Evolutionary conservation across 2,329 filamentous ascomycete species (phyloP), one percentile per base, ranked within the genome.

Genomic region (Neobulgaria alba): DNA sequence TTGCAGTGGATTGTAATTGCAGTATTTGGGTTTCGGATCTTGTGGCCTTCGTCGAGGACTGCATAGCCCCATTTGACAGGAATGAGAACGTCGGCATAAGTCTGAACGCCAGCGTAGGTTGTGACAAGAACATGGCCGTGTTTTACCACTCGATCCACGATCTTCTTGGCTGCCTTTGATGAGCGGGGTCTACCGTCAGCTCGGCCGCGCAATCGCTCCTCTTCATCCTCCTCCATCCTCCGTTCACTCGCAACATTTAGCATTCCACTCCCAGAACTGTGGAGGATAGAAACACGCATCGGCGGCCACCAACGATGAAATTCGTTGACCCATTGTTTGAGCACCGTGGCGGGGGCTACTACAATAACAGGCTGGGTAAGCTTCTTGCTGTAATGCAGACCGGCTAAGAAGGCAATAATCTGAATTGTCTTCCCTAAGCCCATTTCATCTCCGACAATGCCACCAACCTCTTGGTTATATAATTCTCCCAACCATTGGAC

Each of bases 241-340:
- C 76, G 75, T 60, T 90, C 85, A 36, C 72, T 70, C 23, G 68
- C 70, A 17, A 93, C 69, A 50, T 94, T 88, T 39, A 95, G 67
- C 90, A 98, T 96, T 14, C 92, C 93, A 60, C 88, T 96, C 2
- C 92, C 92, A 3, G 92, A 95, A 1, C 87, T 87, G 59, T 98
- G 92, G 36, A 98, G 62, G 47, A 98, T 96, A 0, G 89, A 94
- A 4, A 98, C 92, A 31, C 93, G 77, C 21, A 98, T 69, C n/a
- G 92, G 82, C n/a, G 92, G 92, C 93, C 93, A 98, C 93, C 93
- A 98, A 10, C 82, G 79, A 63, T 98, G 93, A 54, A 98, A 96
- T 58, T 98, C 92, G 49, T 93, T 94, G 10, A 95, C 92, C 92
- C 92, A 98, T 60, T 98, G 92, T 46, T 87, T 84, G 66, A 98